Conservation (phyloP, 257 asterid species). For the Solanum pennellii region DNA sequence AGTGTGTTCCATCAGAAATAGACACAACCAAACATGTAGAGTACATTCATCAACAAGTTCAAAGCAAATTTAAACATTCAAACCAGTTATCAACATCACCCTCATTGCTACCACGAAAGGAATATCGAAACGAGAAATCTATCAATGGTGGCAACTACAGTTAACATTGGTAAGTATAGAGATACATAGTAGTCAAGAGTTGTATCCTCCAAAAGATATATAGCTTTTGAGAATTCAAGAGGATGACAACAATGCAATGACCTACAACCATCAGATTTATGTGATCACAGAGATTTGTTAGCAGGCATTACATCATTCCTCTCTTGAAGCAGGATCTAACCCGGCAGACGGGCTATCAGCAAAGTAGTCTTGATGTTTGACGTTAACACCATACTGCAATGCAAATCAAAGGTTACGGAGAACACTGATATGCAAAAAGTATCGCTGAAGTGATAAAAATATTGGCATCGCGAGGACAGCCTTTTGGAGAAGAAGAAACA, state of each 20-base stretch:
- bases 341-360: conserved; percentile 93
- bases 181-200: background rate
- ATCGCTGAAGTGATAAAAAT: background rate
- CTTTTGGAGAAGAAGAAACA: background rate
- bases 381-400: conserved; percentile 87
- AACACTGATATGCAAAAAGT: background rate
- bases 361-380: conserved; percentile 88
- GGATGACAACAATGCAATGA: background rate
- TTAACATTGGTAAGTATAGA: background rate
- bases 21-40: background rate
- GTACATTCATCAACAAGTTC: background rate
- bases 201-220: background rate
- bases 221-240: background rate
- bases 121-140: background rate
- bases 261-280: background rate
- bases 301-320: conserved; percentile 29
- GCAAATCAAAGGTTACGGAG: background rate
- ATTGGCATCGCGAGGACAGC: background rate
- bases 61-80: background rate
- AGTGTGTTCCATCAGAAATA: background rate
- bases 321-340: conserved; percentile 59
- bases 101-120: background rate
- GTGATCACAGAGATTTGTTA: background rate
- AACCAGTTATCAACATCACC: background rate
- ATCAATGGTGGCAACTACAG: background rate